phyloP scores from a whole-genome alignment of 805 yeast species.

The Zygosaccharomyces bisporus region DNA sequence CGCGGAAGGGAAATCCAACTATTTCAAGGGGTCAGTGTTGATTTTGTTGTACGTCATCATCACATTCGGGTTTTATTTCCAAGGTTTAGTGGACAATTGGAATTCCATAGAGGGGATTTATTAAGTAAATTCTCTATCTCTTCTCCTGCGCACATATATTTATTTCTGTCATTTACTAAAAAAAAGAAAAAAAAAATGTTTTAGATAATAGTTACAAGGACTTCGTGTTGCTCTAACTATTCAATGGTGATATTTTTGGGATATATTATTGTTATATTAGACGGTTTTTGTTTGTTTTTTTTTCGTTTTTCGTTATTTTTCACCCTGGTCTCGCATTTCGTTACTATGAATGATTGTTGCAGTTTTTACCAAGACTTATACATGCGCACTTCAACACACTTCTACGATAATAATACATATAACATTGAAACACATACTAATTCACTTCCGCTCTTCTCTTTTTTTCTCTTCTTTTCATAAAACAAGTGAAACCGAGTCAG shows the following conservation, averaged over 20 bases:
- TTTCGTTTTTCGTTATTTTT: too few species aligned
- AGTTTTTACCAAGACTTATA: too few species aligned
- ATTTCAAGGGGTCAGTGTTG: slow-evolving; percentile 90
- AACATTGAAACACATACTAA: too few species aligned
- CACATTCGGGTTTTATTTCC: slow-evolving; percentile 74
- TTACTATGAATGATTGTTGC: too few species aligned
- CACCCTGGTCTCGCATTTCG: neutral
- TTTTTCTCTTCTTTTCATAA: too few species aligned
- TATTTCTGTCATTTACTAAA: neutral
- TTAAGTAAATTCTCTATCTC: neutral
- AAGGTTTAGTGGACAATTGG: slow-evolving; percentile 31
- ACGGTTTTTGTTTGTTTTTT: too few species aligned
- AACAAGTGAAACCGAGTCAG: too few species aligned
- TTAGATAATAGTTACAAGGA: neutral
- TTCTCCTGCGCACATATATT: neutral
- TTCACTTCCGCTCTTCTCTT: too few species aligned
- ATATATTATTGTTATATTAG: neutral
- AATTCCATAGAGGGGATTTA: slow-evolving; percentile 6
- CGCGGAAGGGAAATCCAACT: slow-evolving; percentile 95
- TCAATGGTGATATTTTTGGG: neutral
- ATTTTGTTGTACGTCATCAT: slow-evolving; percentile 73
- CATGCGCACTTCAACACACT: too few species aligned
- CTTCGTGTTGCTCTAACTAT: neutral
- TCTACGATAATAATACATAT: too few species aligned
- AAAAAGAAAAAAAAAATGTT: too few species aligned